phyloP scores from a whole-genome alignment of 805 yeast genomes.

The Candida odintsovae region DNA sequence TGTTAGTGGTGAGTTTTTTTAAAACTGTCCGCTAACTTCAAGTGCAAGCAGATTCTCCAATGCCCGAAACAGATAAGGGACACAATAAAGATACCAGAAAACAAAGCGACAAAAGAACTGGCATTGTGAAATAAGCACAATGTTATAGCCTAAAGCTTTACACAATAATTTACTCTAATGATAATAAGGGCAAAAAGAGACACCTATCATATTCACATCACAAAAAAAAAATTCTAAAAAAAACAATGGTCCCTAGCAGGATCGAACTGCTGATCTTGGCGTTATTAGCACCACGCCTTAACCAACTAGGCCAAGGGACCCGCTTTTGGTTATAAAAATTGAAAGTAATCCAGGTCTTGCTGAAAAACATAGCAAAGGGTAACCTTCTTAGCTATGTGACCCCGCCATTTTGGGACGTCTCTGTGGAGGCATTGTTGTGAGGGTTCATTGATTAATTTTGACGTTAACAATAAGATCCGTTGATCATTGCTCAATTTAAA shows the following conservation, averaged over 20 bases:
- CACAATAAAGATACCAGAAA: neutral
- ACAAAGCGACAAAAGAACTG: neutral
- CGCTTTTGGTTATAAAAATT: neutral
- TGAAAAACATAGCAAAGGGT: neutral
- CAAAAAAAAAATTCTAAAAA: neutral
- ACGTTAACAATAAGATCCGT: too few species aligned
- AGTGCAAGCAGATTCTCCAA: neutral
- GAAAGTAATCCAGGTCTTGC: too few species aligned
- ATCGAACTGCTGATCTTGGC: slow-evolving; percentile 76
- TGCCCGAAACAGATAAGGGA: neutral
- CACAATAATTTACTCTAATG: neutral
- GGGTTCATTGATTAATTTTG: too few species aligned
- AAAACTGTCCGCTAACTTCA: neutral
- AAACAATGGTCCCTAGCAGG: slow-evolving; percentile 71
- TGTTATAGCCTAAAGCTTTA: too few species aligned
- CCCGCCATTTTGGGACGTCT: neutral
- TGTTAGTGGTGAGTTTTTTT: neutral
- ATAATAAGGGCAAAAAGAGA: neutral
- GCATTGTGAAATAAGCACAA: neutral
- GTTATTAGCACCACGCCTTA: slow-evolving; percentile 54
- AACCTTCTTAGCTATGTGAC: too few species aligned
- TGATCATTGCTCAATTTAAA: too few species aligned
- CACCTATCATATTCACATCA: neutral
- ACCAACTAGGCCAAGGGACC: slow-evolving; percentile 58
- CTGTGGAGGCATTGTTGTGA: too few species aligned